Evolutionary conservation across 2,329 filamentous ascomycete genomes (phyloP).

Genomic region (Hypoxylon sp.): DNA sequence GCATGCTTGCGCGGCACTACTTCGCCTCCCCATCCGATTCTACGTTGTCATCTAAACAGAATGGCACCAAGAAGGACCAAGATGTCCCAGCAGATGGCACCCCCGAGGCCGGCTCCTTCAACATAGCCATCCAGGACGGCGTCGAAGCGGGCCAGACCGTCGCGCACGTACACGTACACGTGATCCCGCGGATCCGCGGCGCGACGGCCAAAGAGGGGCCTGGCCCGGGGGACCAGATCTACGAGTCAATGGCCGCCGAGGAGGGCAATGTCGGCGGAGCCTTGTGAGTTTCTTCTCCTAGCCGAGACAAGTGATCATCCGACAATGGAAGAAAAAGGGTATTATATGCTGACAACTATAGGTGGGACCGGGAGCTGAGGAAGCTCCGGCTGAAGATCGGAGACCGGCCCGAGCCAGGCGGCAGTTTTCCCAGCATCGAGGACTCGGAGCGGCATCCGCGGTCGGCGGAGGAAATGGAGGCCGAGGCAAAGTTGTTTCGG

Average conservation of each 20-base stretch:
- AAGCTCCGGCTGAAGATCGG: conserved; percentile 34
- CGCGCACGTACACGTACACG: conserved; percentile 89
- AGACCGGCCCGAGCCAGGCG: conserved; percentile 62
- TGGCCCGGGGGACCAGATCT: conserved; percentile 65
- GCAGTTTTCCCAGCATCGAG: conserved; percentile 77
- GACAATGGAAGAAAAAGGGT: too few species aligned
- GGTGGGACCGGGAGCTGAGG: conserved; percentile 44
- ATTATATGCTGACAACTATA: conserved; percentile 12
- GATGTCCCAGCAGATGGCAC: conserved; percentile 2
- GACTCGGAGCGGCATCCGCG: conserved; percentile 76
- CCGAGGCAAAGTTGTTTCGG: conserved; percentile 78
- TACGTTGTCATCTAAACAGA: not conserved
- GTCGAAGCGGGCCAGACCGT: conserved; percentile 92
- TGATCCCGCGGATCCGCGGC: conserved; percentile 52
- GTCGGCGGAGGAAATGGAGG: conserved; percentile 79
- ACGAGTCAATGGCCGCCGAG: conserved; percentile 84
- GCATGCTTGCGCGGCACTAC: conserved; percentile 74
- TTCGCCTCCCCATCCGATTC: conserved; percentile 53
- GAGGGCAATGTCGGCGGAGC: conserved; percentile 84
- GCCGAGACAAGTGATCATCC: not conserved
- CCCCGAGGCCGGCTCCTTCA: conserved; percentile 78
- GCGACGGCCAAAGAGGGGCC: conserved; percentile 47
- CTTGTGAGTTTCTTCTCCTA: conserved; percentile 54
- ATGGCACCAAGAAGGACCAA: not conserved
- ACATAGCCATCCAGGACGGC: conserved; percentile 96